These are phyloP conservation scores for Pholiota adiposa DNA, from an alignment of 1,284 basidiomycete genomes.

Conservation along the genomic window DNA sequence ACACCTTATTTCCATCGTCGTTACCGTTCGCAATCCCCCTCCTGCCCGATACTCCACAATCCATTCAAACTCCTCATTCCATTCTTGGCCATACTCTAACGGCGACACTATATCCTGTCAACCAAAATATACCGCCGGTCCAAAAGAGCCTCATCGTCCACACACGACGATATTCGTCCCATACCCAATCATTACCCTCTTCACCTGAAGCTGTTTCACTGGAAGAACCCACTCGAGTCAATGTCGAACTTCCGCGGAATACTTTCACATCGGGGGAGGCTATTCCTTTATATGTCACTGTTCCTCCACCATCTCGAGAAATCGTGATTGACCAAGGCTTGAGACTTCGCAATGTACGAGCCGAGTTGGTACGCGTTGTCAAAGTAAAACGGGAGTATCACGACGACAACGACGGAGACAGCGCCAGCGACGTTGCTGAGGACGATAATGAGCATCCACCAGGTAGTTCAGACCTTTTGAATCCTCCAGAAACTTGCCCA, in stretches of 20 bases:
- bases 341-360: constrained; percentile 72
- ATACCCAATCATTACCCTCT: constrained; percentile 54
- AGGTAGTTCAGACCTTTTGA: constrained; percentile 29
- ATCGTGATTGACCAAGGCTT: constrained; percentile 69
- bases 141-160: constrained; percentile 67
- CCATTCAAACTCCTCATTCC: constrained; percentile 71
- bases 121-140: constrained; percentile 43
- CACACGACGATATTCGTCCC: constrained; percentile 73
- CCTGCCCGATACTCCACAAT: constrained; percentile 75
- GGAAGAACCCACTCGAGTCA: constrained; percentile 64
- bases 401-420: constrained; percentile 36
- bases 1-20: constrained; percentile 54
- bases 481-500: constrained; percentile 24
- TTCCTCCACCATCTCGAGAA: constrained; percentile 69
- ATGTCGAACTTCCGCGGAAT: constrained; percentile 72
- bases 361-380: constrained; percentile 70
- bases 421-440: constrained; percentile 30
- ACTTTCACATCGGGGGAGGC: constrained; percentile 70
- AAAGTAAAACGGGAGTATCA: constrained; percentile 48
- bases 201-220: constrained; percentile 62
- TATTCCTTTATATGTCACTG: constrained; percentile 76
- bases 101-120: constrained; percentile 62
- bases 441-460: constrained; percentile 18
- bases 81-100: constrained; percentile 68
- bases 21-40: constrained; percentile 80